phyloP scores from a whole-genome alignment of 306 rosid genomes.

The Myrica gale region DNA sequence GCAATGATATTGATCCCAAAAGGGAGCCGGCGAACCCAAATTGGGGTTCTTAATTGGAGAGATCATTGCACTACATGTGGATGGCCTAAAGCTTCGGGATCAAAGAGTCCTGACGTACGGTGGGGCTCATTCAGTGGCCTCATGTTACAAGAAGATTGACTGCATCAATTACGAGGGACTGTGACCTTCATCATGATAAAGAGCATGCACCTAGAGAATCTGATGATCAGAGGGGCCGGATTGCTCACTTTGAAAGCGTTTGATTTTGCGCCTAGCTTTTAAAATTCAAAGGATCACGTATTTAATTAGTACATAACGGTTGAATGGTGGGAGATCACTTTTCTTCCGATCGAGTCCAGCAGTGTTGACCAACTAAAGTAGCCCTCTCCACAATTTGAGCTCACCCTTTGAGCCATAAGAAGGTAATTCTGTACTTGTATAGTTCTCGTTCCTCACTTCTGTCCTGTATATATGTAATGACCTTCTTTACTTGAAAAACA shows the following conservation, averaged over 20 bases:
- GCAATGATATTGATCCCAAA: slow-evolving; percentile 21
- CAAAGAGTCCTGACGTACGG: slow-evolving; percentile 22
- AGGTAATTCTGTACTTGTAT: not conserved
- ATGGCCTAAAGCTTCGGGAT: slow-evolving; percentile 31
- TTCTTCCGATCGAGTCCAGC: too few relatives aligned
- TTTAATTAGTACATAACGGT: too few relatives aligned
- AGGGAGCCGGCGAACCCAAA: slow-evolving; percentile 24
- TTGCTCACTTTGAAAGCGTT: slow-evolving; percentile 8
- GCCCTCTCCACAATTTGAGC: not conserved
- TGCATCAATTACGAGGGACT: slow-evolving; percentile 63
- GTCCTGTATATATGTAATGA: slow-evolving; percentile 11
- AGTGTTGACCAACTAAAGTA: not conserved
- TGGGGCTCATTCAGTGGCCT: slow-evolving; percentile 21
- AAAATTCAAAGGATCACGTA: too few relatives aligned
- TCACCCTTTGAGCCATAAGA: slow-evolving; percentile 3
- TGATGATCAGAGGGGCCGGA: slow-evolving; percentile 14
- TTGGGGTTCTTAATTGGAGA: slow-evolving; percentile 9
- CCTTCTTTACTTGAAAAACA: slow-evolving; percentile 23
- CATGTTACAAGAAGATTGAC: slow-evolving; percentile 44
- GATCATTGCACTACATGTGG: slow-evolving; percentile 41
- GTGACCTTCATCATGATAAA: slow-evolving; percentile 46
- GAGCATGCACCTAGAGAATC: slow-evolving; percentile 40
- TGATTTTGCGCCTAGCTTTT: not conserved
- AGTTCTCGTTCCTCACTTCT: not conserved
- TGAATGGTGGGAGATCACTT: too few relatives aligned